Conservation (phyloP, 2,329 filamentous ascomycete genomes). For the Clonostachys rosea region DNA sequence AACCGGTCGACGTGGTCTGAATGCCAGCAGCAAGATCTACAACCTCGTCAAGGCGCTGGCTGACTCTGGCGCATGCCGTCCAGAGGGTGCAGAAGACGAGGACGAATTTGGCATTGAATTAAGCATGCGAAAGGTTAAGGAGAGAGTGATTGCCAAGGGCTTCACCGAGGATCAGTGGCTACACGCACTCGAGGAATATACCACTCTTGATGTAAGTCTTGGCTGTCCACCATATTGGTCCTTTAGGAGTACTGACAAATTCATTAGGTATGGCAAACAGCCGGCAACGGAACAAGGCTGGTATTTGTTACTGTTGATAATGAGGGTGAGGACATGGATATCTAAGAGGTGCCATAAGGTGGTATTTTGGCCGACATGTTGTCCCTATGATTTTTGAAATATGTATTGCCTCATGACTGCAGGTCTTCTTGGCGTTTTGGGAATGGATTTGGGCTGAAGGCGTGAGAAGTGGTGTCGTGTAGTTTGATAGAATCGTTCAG, state of each 20-base stretch:
- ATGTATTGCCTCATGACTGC: background rate
- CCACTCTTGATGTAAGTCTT: constrained; percentile 76
- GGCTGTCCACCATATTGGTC: background rate
- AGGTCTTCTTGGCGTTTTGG: background rate
- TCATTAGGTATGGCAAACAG: constrained; percentile 71
- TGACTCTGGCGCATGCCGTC: constrained; percentile 79
- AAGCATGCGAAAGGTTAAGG: constrained; percentile 82
- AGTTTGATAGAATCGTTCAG: background rate
- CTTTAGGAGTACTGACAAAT: background rate
- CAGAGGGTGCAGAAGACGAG: constrained; percentile 59
- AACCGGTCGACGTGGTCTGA: constrained; percentile 61
- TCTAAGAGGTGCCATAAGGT: constrained; percentile 3
- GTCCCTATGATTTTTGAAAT: constrained; percentile 4
- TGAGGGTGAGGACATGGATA: constrained; percentile 45
- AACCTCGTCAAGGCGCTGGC: constrained; percentile 87
- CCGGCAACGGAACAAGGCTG: constrained; percentile 64
- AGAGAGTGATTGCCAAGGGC: constrained; percentile 90
- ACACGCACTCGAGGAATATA: constrained; percentile 84
- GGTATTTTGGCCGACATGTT: background rate
- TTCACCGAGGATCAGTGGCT: constrained; percentile 94
- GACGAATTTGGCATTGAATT: constrained; percentile 60
- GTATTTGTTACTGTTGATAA: constrained; percentile 63
- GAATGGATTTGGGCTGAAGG: too few species aligned
- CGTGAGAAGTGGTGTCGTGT: too few species aligned
- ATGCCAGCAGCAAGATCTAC: constrained; percentile 86